Conservation (phyloP, 2,329 filamentous ascomycete genomes). For the Fusarium sp. region DNA sequence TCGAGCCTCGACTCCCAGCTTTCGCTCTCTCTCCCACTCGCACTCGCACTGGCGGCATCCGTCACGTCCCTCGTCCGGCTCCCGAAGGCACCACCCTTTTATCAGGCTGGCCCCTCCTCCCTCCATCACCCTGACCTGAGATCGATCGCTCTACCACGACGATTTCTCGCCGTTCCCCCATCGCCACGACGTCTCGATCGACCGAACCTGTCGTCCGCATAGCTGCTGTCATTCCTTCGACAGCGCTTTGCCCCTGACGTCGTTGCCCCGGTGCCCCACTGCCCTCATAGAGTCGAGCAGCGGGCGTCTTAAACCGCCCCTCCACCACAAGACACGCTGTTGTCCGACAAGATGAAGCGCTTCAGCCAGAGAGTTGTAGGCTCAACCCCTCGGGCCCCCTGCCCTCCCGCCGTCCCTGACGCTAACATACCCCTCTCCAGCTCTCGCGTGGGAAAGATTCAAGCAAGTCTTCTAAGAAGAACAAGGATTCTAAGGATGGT, state of each 20-base stretch:
- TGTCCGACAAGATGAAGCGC: constrained; percentile 84
- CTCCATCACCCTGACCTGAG: constrained; percentile 10
- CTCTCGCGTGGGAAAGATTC: constrained; percentile 91
- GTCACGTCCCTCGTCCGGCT: constrained; percentile 27
- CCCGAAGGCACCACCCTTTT: constrained; percentile 37
- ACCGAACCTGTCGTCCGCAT: constrained; percentile 33
- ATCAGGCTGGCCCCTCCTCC: constrained; percentile 39
- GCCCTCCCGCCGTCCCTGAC: background rate
- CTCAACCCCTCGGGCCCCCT: constrained; percentile 41
- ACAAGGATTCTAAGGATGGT: constrained; percentile 79
- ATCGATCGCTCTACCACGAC: constrained; percentile 27
- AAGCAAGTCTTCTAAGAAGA: constrained; percentile 85
- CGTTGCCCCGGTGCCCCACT: constrained; percentile 49
- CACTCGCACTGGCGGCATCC: constrained; percentile 28
- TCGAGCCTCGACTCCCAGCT: constrained; percentile 19
- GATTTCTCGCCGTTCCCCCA: constrained; percentile 26
- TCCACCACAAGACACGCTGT: constrained; percentile 42
- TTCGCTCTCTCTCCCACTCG: constrained; percentile 9
- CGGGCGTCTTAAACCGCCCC: constrained; percentile 46
- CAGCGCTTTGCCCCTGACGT: constrained; percentile 48
- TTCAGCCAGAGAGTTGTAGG: constrained; percentile 98
- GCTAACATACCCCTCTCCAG: constrained; percentile 61
- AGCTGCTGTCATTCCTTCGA: constrained; percentile 34
- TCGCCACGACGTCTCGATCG: constrained; percentile 29
- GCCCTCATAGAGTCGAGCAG: constrained; percentile 42